These are phyloP conservation scores for Moringa oleifera DNA, from an alignment of 345 rosid genomes.

Conservation along the genomic window DNA sequence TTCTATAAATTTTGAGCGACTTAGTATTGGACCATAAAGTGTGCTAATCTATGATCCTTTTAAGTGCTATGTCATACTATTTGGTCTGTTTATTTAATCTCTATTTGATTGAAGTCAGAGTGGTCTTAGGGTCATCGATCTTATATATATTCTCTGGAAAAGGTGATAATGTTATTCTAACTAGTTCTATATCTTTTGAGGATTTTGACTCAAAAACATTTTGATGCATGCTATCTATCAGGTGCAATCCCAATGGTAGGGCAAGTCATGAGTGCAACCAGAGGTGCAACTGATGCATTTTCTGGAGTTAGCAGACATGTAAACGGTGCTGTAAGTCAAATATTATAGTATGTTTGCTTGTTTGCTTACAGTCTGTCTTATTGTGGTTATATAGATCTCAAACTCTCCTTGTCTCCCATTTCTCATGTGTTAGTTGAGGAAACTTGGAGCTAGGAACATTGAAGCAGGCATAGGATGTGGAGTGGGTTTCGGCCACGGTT, in stretches of 20 bases:
- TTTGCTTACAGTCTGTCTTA: neutral
- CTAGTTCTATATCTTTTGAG: neutral
- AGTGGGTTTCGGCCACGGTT: constrained; percentile 76
- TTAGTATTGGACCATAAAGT: no score
- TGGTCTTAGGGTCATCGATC: neutral
- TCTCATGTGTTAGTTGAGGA: constrained; percentile 38
- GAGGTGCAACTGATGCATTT: constrained; percentile 90
- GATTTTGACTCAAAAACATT: neutral
- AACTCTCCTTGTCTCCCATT: constrained; percentile 6
- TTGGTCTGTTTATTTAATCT: no score
- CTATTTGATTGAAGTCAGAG: neutral
- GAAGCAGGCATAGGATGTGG: constrained; percentile 75
- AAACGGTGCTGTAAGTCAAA: constrained; percentile 54
- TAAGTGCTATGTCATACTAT: no score
- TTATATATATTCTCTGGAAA: no score
- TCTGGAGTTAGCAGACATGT: constrained; percentile 76
- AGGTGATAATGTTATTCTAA: neutral
- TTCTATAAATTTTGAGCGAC: no score
- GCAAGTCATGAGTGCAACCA: constrained; percentile 82
- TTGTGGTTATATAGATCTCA: neutral
- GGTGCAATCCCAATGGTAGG: constrained; percentile 79
- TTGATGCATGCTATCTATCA: constrained; percentile 19
- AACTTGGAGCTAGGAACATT: constrained; percentile 53
- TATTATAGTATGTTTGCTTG: neutral
- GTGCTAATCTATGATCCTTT: no score